These are phyloP conservation scores for Knufia fluminis DNA, from an alignment of 2,329 filamentous ascomycete species.

Conservation along the genomic window DNA sequence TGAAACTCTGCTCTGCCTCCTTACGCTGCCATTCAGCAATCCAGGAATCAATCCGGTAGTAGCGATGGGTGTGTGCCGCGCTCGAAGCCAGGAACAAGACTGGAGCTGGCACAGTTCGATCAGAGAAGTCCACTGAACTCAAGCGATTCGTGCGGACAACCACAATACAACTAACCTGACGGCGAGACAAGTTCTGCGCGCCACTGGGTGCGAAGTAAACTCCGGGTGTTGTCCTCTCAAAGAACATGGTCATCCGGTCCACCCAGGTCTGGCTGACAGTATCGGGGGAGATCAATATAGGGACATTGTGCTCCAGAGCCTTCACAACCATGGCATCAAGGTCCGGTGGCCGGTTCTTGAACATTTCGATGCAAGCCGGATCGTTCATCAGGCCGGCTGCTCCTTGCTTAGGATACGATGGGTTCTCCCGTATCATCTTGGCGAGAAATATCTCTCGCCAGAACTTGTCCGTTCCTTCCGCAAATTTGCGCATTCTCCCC, in stretches of 20 bases:
- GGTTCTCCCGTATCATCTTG: slow-evolving; percentile 12
- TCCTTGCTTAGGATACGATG: neutral
- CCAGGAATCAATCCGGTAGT: neutral
- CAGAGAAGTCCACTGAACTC: slow-evolving; percentile 23
- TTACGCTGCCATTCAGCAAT: neutral
- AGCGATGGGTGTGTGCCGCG: slow-evolving; percentile 18
- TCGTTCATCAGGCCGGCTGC: slow-evolving; percentile 15
- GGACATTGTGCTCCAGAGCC: slow-evolving; percentile 17
- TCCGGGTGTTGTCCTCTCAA: slow-evolving; percentile 25
- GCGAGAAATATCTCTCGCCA: slow-evolving; percentile 20
- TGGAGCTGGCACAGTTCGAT: slow-evolving; percentile 9
- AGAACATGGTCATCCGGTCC: slow-evolving; percentile 13
- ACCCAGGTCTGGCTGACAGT: slow-evolving; percentile 22
- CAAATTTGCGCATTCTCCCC: slow-evolving; percentile 23
- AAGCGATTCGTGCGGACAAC: slow-evolving; percentile 15
- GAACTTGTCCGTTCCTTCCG: slow-evolving; percentile 22
- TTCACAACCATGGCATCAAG: slow-evolving; percentile 20
- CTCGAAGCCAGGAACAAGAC: slow-evolving; percentile 19
- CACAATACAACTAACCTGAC: slow-evolving; percentile 11
- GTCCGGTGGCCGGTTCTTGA: slow-evolving; percentile 15
- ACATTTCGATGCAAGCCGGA: slow-evolving; percentile 14
- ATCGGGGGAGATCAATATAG: slow-evolving; percentile 13
- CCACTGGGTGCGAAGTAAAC: slow-evolving; percentile 32
- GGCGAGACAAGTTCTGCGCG: neutral
- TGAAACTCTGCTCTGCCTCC: neutral